Evolutionary conservation across 768 basidiomycete species (phyloP), one percentile per base, ranked within the genome.

Genomic region (Amanita brunnescens): DNA sequence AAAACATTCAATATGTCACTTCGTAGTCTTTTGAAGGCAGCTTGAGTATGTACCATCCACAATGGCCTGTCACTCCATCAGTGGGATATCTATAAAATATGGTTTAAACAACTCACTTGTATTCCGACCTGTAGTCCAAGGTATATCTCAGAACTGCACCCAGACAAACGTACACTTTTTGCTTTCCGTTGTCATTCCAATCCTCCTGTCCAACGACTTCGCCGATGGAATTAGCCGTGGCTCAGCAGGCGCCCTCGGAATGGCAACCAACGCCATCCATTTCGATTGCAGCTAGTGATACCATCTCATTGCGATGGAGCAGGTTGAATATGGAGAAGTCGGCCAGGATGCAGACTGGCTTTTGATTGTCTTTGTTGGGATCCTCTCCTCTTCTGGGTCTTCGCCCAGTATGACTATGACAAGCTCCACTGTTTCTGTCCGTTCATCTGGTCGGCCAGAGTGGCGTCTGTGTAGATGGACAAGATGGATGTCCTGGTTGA

Each of bases 141-240:
- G 67, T 67, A 58, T 65, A 81, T 12, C 72, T 57, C 14, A 75
- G 55, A 21, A 88, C 71, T 1, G 69, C 62, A 5, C 72, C 67
- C 40, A 83, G 67, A 16, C 71, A 66, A 34, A 87, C 59, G 40
- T 70, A 72, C 40, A 72, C 67, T 4, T 53, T n/a, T n/a, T n/a
- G n/a, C n/a, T n/a, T n/a, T n/a, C n/a, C n/a, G n/a, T n/a, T n/a
- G n/a, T n/a, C n/a, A n/a, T n/a, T 65, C n/a, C 26, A 37, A 41
- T 79, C 82, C 29, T 83, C 79, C 51, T 83, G 78, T 0, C 75
- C 83, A 18, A 75, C 79, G 47, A 84, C 83, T 49, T 86, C 84
- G 3, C 83, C 80, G 35, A 72, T 67, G 40, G 72, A 74, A 30
- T 67, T 66, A 0, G 81, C 69, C 9, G 62, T 57, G 1, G 78